Evolutionary conservation across 768 basidiomycete species (phyloP).

Genomic region (Lentinula sp.): DNA sequence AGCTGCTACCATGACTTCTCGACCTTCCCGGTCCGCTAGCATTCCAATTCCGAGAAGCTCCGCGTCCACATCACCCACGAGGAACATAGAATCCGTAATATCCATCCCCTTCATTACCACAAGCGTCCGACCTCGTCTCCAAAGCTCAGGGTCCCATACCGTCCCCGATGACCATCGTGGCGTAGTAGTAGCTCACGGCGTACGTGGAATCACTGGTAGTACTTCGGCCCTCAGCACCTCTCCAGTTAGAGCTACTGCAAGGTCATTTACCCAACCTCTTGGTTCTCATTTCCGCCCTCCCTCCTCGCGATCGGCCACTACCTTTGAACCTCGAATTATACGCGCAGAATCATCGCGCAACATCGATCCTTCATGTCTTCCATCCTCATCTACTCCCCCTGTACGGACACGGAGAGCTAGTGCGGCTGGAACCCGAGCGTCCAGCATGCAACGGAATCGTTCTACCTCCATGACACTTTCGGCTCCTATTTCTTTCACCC

Average conservation of each 20-base stretch:
- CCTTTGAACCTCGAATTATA: constrained; percentile 53
- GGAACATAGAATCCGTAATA: constrained; percentile 52
- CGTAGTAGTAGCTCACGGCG: constrained; percentile 22
- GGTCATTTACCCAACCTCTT: constrained; percentile 35
- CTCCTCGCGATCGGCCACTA: constrained; percentile 18
- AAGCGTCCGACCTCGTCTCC: constrained; percentile 33
- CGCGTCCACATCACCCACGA: constrained; percentile 38
- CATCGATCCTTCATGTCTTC: constrained; percentile 38
- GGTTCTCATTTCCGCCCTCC: constrained; percentile 24
- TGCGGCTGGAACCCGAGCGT: constrained; percentile 9
- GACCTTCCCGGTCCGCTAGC: constrained; percentile 58
- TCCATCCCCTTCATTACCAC: constrained; percentile 48
- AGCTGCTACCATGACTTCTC: background rate
- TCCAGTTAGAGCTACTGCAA: constrained; percentile 34
- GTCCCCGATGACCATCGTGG: constrained; percentile 30
- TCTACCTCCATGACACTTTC: constrained; percentile 22
- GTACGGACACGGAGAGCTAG: constrained; percentile 30
- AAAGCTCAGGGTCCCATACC: constrained; percentile 24
- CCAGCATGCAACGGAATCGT: constrained; percentile 17
- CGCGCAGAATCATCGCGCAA: constrained; percentile 43
- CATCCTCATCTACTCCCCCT: constrained; percentile 33
- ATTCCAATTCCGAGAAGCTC: constrained; percentile 53
- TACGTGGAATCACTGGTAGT: constrained; percentile 22
- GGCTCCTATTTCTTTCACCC: constrained; percentile 41
- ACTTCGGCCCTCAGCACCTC: constrained; percentile 21